Evolutionary conservation across 345 rosid genomes (phyloP), one percentile per base, ranked within the genome.

Genomic region (Linum usitatissimum): DNA sequence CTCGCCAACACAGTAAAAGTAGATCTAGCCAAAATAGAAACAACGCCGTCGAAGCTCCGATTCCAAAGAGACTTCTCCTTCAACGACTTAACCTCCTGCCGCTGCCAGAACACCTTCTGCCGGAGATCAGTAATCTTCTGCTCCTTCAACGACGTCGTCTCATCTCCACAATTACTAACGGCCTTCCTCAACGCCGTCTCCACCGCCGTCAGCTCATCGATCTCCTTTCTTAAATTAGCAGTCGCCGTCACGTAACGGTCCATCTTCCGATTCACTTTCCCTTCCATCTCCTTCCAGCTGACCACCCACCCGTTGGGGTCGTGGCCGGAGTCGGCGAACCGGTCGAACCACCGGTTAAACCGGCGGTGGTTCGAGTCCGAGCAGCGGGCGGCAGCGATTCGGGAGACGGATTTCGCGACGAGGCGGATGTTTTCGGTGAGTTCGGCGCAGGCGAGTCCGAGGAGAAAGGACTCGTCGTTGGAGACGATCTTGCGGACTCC

Each of bases 11-110:
- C 64, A 0, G 97, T 90, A 81, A 94, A 94, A 60, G 78, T 66
- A 3, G 83, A 82, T 70, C 80, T 79, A 0, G 66, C 87, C 14
- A 94, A 86, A 55, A 85, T 73, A n/a, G 75, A 63, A 49, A 81
- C 81, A 7, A 76, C 83, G 0, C 76, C 70, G 67, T 90, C 97
- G 67, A 84, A 94, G 80, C 85, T 85, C 74, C 85, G 83, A 68
- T 65, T 80, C 97, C 99, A 94, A 0, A 90, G 63, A 49, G 99
- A 90, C 80, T 87, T 81, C 21, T 86, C 97, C 76, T 80, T 85
- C 0, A 94, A 55, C 71, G 72, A 78, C 84, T 86, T 94, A 0
- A 90, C 87, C 55, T 85, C 95, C 67, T 90, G 96, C 71, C 73
- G 79, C 60, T 85, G 91, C 77, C 85, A 76, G 66, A 68, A 66